Conservation (phyloP, 352 stramenopile genomes). For the Globisporangium alternatum region DNA sequence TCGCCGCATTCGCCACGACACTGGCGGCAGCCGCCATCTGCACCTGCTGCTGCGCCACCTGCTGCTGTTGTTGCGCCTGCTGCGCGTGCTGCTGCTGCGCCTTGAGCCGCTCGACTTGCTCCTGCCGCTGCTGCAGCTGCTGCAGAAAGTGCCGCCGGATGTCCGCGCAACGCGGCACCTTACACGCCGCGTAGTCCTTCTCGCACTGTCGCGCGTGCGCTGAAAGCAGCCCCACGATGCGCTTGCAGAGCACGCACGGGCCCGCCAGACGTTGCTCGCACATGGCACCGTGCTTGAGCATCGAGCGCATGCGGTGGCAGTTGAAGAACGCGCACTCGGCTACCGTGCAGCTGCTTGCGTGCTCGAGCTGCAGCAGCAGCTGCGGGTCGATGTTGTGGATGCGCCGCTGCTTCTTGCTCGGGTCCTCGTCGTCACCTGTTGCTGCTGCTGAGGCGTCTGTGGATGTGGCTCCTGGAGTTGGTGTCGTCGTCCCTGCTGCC, state of each 20-base stretch:
- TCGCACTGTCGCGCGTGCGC: constrained; percentile 79
- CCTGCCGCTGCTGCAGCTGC: constrained; percentile 72
- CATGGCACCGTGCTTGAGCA: constrained; percentile 87
- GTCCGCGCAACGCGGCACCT: constrained; percentile 83
- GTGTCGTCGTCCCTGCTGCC: background rate
- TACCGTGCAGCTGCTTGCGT: constrained; percentile 71
- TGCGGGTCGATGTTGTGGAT: constrained; percentile 89
- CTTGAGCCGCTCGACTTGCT: constrained; percentile 49
- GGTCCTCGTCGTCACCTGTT: constrained; percentile 53
- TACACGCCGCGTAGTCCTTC: constrained; percentile 73
- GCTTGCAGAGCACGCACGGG: constrained; percentile 82
- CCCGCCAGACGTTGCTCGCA: constrained; percentile 81
- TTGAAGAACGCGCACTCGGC: constrained; percentile 82
- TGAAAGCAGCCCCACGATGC: constrained; percentile 81
- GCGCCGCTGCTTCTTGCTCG: constrained; percentile 88
- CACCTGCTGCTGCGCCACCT: constrained; percentile 8
- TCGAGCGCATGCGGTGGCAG: constrained; percentile 83
- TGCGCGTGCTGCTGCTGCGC: constrained; percentile 32
- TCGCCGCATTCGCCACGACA: background rate
- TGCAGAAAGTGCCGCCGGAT: constrained; percentile 83
- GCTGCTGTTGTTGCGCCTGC: constrained; percentile 20
- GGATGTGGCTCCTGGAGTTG: background rate
- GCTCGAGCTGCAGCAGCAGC: constrained; percentile 80
- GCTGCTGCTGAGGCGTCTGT: constrained; percentile 7
- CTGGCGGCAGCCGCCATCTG: constrained; percentile 1